Evolutionary conservation across 371 early-diverging fungal genomes (phyloP).

Genomic region (Circinella minor): DNA sequence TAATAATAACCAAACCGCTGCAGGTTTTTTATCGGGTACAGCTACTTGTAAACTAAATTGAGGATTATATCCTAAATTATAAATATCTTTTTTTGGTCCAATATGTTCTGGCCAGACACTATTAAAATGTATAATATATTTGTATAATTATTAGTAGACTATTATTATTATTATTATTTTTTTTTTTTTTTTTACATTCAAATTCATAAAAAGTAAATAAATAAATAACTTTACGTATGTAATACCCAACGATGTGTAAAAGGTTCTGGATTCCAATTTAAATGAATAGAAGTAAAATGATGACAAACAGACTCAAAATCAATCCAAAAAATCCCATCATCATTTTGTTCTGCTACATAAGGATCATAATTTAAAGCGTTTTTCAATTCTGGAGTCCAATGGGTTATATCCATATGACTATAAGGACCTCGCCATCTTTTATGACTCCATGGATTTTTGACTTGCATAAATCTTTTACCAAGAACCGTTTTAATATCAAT

Average conservation of each 20-base stretch:
- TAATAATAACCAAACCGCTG: conserved; percentile 79
- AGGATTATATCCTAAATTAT: conserved; percentile 77
- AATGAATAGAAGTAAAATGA: conserved; percentile 83
- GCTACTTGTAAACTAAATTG: conserved; percentile 71
- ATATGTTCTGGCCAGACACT: conserved; percentile 65
- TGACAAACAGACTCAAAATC: conserved; percentile 80
- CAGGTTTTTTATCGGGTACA: conserved; percentile 58
- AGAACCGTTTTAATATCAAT: conserved; percentile 52
- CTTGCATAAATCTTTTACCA: conserved; percentile 53
- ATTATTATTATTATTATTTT: too few species aligned
- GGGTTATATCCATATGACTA: conserved; percentile 70
- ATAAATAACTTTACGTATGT: conserved; percentile 53
- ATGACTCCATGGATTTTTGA: conserved; percentile 94
- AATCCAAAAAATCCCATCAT: conserved; percentile 90
- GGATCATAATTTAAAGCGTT: conserved; percentile 74
- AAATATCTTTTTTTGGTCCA: conserved; percentile 71
- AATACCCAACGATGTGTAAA: conserved; percentile 67
- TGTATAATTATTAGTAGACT: too few species aligned
- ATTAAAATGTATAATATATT: not conserved
- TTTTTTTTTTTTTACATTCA: too few species aligned
- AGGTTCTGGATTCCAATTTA: conserved; percentile 87
- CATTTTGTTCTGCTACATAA: conserved; percentile 60
- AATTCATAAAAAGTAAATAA: too few species aligned
- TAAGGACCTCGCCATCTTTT: conserved; percentile 85
- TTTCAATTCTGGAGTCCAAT: conserved; percentile 78